A percentile compares a stretch with the other conserved stretches of the same genome.
phyloP scores from a whole-genome alignment of 2,329 filamentous ascomycete species.

The Penicillium sp. region DNA sequence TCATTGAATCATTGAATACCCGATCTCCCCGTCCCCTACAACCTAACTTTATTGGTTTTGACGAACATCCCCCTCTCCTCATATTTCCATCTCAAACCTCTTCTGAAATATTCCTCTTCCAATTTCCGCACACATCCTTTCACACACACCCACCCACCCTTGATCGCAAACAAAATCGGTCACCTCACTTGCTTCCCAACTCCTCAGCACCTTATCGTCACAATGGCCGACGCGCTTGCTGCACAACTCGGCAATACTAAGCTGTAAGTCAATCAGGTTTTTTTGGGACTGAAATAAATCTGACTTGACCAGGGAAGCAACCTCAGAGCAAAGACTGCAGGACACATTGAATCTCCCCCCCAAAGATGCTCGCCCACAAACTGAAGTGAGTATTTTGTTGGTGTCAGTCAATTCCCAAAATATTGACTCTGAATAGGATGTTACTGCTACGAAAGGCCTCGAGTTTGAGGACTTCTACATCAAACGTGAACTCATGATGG shows the following conservation, averaged over 20 bases:
- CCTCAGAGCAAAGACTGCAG: constrained; percentile 45
- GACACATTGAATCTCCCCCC: constrained; percentile 47
- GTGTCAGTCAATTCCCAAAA: neutral
- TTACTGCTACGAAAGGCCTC: constrained; percentile 94
- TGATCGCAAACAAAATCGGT: neutral
- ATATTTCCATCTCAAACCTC: neutral
- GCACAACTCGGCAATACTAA: constrained; percentile 48
- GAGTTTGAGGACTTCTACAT: constrained; percentile 98
- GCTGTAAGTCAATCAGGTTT: constrained; percentile 33
- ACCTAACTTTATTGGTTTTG: constrained; percentile 1
- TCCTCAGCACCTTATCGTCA: constrained; percentile 21
- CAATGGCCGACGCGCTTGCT: constrained; percentile 47
- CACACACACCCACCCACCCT: neutral
- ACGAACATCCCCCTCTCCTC: neutral
- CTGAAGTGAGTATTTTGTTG: constrained; percentile 42
- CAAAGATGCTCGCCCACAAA: constrained; percentile 52
- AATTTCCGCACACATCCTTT: neutral
- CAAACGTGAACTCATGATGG: constrained; percentile 95
- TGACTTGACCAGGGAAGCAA: constrained; percentile 37
- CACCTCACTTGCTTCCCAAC: constrained; percentile 2
- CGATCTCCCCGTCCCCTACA: neutral
- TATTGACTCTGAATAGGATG: constrained; percentile 66
- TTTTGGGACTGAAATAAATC: neutral
- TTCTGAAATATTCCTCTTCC: neutral
- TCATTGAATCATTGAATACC: constrained; percentile 6